phyloP scores from a whole-genome alignment of 2,329 filamentous ascomycete genomes.

The Pseudogymnoascus destructans region DNA sequence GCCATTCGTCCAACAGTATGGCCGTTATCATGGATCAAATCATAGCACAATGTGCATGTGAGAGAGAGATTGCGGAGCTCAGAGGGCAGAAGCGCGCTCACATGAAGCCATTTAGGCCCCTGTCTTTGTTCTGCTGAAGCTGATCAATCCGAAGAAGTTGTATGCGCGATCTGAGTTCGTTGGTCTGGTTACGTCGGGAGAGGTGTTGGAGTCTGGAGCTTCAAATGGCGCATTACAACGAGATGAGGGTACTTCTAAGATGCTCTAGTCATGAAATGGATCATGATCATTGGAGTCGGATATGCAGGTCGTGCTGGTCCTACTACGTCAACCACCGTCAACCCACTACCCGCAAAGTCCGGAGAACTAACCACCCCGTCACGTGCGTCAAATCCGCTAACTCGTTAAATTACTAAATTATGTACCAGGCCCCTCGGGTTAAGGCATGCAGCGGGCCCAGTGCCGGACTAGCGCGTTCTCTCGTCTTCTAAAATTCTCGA shows the following conservation, averaged over 20 bases:
- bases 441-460: neutral
- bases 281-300: conserved; percentile 4
- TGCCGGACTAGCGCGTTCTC: conserved; percentile 10
- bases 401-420: neutral
- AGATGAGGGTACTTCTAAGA: conserved; percentile 3
- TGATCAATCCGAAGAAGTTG: neutral
- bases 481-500: conserved; percentile 15
- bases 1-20: conserved; percentile 10
- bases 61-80: neutral
- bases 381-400: neutral
- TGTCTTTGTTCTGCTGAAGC: conserved; percentile 3
- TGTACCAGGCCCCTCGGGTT: neutral
- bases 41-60: conserved; percentile 5
- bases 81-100: conserved; percentile 3
- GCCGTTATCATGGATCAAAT: conserved; percentile 7
- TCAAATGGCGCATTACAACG: conserved; percentile 7
- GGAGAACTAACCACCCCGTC: neutral
- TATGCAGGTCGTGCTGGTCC: conserved; percentile 5
- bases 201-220: neutral
- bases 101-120: conserved; percentile 5
- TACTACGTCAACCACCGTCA: conserved; percentile 6
- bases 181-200: neutral
- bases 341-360: conserved; percentile 4
- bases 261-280: conserved; percentile 7
- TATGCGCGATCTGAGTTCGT: neutral